Conservation (phyloP, 345 rosid species). For the Gossypium herbaceum region DNA sequence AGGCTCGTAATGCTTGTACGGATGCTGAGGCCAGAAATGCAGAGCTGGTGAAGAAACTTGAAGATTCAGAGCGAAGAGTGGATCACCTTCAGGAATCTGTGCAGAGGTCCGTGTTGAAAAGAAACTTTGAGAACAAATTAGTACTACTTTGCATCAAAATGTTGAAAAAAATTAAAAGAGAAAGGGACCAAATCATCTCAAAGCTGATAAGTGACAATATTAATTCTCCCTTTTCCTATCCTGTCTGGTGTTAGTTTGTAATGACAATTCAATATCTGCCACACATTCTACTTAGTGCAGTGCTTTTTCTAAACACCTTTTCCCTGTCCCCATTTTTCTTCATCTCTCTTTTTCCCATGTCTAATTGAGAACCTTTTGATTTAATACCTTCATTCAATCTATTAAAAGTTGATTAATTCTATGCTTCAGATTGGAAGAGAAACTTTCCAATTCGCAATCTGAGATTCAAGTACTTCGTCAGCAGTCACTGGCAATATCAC, state of each 20-base stretch:
- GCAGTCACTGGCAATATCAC: constrained; percentile 94
- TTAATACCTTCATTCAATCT: neutral
- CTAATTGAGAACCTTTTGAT: neutral
- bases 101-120: constrained; percentile 68
- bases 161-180: neutral
- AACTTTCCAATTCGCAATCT: constrained; percentile 89
- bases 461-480: constrained; percentile 98
- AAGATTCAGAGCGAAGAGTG: constrained; percentile 63
- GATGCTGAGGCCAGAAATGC: constrained; percentile 65
- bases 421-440: constrained; percentile 75
- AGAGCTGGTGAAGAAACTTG: constrained; percentile 73
- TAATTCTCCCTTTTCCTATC: neutral
- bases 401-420: constrained; percentile 21
- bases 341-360: neutral
- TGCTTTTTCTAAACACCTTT: neutral
- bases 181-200: neutral
- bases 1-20: constrained; percentile 48
- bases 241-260: neutral
- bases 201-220: neutral
- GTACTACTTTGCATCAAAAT: neutral
- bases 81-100: constrained; percentile 95
- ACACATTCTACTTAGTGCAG: neutral
- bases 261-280: neutral
- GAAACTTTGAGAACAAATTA: constrained; percentile 5
- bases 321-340: neutral